Evolutionary conservation across 257 asterid genomes (phyloP), one percentile per base, ranked within the genome.

Genomic region (Cruciata laevipes): DNA sequence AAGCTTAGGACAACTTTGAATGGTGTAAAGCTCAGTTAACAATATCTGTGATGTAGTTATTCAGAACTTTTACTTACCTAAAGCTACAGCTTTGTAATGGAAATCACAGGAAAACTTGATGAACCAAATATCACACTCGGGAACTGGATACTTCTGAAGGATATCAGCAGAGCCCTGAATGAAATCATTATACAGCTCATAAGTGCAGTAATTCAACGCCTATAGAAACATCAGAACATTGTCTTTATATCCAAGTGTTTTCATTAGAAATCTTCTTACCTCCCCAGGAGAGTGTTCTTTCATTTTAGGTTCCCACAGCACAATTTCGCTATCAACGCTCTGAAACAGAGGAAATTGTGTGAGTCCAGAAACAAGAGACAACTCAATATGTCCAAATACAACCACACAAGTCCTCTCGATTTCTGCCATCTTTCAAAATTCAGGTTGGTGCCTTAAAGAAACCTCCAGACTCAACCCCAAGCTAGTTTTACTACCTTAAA

Each of bases 51-150:
- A 23, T 55, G 14, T 18, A 20, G 52, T 47, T 10, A 32, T 18
- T 37, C 57, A 32, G 51, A 10, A 11, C 53, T 67, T 4, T 20
- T 18, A 42, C 69, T 76, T 80, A 94, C 99, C 97, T 81, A 94
- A 85, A 61, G 96, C 99, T 30, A 78, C 88, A 49, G 91, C 58
- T 82, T 80, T 90, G 82, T 76, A 86, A 66, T 87, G 87, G 73
- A 85, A 94, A 81, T 94, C 97, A 66, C 92, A 94, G 32, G 99
- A 93, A 74, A 89, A 90, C 80, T 92, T 93, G 84, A 93, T 90
- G 74, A 93, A 93, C 98, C 98, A 93, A 67, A 93, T 93, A 77
- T 93, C 98, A 71, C 96, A 89, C 60, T 93, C 98, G 0, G 98
- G 98, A 74, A 90, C 97, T 12, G 99, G 97, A 76, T 90, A 94